phyloP scores from a whole-genome alignment of 805 yeast genomes.

The Wickerhamiella kurtzmanii region DNA sequence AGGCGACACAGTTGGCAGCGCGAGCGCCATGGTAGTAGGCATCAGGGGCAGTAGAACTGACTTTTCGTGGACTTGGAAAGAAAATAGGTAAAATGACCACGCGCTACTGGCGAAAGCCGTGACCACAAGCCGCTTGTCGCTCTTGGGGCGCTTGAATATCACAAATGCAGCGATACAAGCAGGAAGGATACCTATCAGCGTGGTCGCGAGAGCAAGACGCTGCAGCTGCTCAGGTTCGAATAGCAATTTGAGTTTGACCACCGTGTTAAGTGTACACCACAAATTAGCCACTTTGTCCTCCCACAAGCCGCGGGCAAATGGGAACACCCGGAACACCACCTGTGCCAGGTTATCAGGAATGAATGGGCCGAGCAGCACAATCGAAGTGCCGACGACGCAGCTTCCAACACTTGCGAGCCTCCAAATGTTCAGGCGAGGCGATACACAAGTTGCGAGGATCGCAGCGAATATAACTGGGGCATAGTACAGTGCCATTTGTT shows the following conservation, averaged over 20 bases:
- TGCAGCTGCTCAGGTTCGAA: constrained; percentile 50
- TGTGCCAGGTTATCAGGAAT: constrained; percentile 36
- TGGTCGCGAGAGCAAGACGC: constrained; percentile 30
- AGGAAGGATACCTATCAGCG: constrained; percentile 38
- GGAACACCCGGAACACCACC: constrained; percentile 60
- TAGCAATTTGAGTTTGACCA: constrained; percentile 51
- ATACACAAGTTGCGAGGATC: constrained; percentile 48
- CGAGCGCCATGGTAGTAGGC: constrained; percentile 50
- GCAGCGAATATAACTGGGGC: constrained; percentile 79
- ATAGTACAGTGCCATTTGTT: constrained; percentile 92
- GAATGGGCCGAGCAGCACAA: constrained; percentile 46
- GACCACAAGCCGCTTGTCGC: not conserved
- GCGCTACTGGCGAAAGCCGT: constrained; percentile 67
- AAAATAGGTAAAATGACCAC: constrained; percentile 76
- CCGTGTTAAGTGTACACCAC: constrained; percentile 86
- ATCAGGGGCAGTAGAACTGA: constrained; percentile 75
- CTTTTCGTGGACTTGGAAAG: constrained; percentile 95
- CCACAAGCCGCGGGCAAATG: constrained; percentile 84
- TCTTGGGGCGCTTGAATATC: constrained; percentile 29
- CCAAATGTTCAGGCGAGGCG: constrained; percentile 3
- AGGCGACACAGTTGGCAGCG: constrained; percentile 39
- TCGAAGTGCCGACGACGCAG: constrained; percentile 46
- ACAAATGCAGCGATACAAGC: constrained; percentile 38
- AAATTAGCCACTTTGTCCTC: constrained; percentile 96
- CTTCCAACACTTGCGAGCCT: constrained; percentile 49